These are phyloP conservation scores for Hypholoma sublateritium DNA, from an alignment of 768 basidiomycete species.

Conservation along the genomic window DNA sequence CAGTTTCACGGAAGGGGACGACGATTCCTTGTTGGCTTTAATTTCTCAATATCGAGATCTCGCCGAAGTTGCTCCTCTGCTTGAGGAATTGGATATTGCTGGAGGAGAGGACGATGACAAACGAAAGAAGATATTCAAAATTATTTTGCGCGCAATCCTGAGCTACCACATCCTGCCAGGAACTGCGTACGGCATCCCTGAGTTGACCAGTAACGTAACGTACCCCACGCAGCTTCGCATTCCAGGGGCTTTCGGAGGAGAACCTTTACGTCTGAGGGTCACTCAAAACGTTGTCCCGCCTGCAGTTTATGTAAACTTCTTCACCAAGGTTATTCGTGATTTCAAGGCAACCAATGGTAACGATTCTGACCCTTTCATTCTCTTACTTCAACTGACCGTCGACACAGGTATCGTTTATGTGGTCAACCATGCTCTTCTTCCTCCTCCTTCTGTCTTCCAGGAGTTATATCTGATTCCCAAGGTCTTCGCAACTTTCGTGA, in stretches of 20 bases:
- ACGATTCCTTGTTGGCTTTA: neutral
- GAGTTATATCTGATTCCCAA: slow-evolving; percentile 41
- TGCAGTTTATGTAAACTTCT: slow-evolving; percentile 46
- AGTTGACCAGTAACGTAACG: slow-evolving; percentile 54
- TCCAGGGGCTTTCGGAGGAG: slow-evolving; percentile 38
- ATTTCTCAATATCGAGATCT: slow-evolving; percentile 1
- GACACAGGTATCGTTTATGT: slow-evolving; percentile 49
- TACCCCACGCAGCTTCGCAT: slow-evolving; percentile 47
- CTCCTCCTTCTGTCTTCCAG: slow-evolving; percentile 52
- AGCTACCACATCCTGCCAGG: slow-evolving; percentile 56
- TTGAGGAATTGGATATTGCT: slow-evolving; percentile 29
- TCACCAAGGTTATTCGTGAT: slow-evolving; percentile 42
- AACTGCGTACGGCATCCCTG: slow-evolving; percentile 29
- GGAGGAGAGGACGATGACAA: slow-evolving; percentile 43
- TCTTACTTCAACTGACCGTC: neutral
- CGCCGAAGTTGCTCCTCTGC: slow-evolving; percentile 24
- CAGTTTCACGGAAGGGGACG: neutral
- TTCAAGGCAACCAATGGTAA: slow-evolving; percentile 52
- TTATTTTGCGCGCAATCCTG: slow-evolving; percentile 52
- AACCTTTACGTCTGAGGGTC: slow-evolving; percentile 46
- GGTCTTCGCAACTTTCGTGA: slow-evolving; percentile 50
- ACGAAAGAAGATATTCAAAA: slow-evolving; percentile 55
- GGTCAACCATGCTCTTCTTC: slow-evolving; percentile 53
- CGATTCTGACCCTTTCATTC: neutral
- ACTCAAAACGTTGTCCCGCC: slow-evolving; percentile 31